Conservation (phyloP, 2,329 filamentous ascomycete genomes). For the Penicillium sp. region DNA sequence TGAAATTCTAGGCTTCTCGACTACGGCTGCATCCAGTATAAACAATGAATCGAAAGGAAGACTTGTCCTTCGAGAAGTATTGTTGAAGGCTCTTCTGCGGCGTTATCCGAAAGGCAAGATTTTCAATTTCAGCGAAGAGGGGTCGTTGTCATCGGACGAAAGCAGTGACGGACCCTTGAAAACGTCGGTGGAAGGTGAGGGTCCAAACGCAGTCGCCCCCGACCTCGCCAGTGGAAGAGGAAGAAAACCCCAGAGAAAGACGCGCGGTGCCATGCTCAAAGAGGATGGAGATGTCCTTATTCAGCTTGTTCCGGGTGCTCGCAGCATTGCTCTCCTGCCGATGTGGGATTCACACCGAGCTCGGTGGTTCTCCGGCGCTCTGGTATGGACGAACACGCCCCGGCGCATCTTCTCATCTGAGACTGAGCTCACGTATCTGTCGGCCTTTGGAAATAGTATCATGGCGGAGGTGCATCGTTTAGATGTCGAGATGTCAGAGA, state of each 20-base stretch:
- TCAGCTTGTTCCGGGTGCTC: constrained; percentile 19
- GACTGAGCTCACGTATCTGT: constrained; percentile 28
- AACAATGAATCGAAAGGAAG: constrained; percentile 7
- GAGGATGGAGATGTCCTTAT: constrained; percentile 20
- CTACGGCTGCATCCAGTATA: constrained; percentile 15
- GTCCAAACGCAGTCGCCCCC: constrained; percentile 3
- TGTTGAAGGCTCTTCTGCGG: constrained; percentile 21
- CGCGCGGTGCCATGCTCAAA: too few relatives aligned
- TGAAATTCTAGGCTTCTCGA: constrained; percentile 19
- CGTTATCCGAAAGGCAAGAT: constrained; percentile 30
- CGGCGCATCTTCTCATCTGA: constrained; percentile 23
- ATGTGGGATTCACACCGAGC: constrained; percentile 29
- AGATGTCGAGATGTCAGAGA: constrained; percentile 28
- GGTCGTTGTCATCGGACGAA: constrained; percentile 16
- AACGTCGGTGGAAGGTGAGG: not conserved
- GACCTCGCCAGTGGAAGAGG: too few relatives aligned
- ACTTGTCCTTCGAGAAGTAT: constrained; percentile 19
- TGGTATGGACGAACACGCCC: constrained; percentile 31
- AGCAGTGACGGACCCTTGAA: not conserved
- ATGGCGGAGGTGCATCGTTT: constrained; percentile 33
- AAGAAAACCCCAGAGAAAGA: too few relatives aligned
- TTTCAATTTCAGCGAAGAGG: constrained; percentile 24
- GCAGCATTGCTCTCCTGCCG: constrained; percentile 29
- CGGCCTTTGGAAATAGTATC: constrained; percentile 28
- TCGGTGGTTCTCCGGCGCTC: constrained; percentile 26